Base-by-base conservation (phyloP, 1,139 yeast genomes). In the Suhomyces choctaworum region DNA sequence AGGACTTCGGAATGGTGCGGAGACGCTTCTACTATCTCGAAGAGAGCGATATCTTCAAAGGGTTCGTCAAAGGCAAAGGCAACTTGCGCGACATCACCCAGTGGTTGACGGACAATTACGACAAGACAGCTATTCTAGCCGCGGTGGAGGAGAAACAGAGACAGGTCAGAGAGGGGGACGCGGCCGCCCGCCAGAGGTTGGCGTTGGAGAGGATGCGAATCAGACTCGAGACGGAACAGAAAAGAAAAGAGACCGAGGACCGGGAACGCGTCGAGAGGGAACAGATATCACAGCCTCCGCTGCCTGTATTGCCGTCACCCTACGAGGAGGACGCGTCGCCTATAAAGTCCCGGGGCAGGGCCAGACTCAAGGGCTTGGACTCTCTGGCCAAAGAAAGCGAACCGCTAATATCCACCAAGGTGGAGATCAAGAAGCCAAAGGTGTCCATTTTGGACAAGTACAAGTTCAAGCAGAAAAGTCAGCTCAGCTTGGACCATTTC, bases 11-110 rank as follows among this genome's bases (percentile, higher is more conserved):
- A 37, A 68, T 72, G 53, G 70, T 76, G 42, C 70, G 64, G 42
- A 70, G 66, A 33, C 52, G 70, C 37, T 78, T 73, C 51, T 70
- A 70, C 29, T 63, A 72, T 30, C 53, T 77, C 15, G 58, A 63
- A 14, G 75, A 70, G 30, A 67, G 77, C 22, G 73, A 78, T 42
- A 70, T 82, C 23, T 73, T 78, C 43, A 78, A 78, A 32, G 83
- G 82, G 1, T 77, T 80, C 51, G 80, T 76, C 32, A 72, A 76
- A 22, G 80, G 79, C 25, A 73, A 77, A 32, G 78, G 80, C 8
- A 73, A 80, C 40, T 54, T 80, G 21, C 66, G 80, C 39, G 72
- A 73, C 32, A 73, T 83, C 10, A 70, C 80, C 21, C 67, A 64
- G 34, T 67, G 78, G 60, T 58, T 82, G 26, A 56, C 59, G 12